phyloP scores from a whole-genome alignment of 108 stramenopile species.

The Conticribra weissflogii region DNA sequence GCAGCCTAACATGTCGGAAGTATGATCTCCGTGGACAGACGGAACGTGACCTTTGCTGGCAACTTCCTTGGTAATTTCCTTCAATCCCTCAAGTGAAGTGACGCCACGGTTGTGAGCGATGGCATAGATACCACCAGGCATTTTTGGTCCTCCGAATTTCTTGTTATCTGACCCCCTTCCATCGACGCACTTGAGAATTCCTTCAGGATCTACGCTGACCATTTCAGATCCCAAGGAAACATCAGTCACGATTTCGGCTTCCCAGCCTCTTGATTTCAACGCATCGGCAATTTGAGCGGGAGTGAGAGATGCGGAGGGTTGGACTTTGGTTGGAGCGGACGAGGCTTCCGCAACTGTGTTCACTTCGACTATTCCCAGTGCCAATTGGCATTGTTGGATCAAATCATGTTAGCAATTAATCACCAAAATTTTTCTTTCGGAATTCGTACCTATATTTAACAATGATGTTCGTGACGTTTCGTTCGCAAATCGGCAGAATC shows the following conservation, averaged over 20 bases:
- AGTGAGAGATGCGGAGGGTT: too few relatives aligned
- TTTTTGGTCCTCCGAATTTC: slow-evolving; percentile 19
- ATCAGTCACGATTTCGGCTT: slow-evolving; percentile 16
- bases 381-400: too few relatives aligned
- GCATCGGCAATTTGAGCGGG: slow-evolving; percentile 19
- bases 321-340: too few relatives aligned
- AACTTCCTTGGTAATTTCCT: slow-evolving; percentile 25
- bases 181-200: slow-evolving; percentile 33
- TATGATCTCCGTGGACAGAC: slow-evolving; percentile 34
- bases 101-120: slow-evolving; percentile 19
- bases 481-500: too few relatives aligned
- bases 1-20: too few relatives aligned
- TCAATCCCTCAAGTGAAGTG: slow-evolving; percentile 18
- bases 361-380: too few relatives aligned
- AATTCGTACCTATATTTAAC: too few relatives aligned
- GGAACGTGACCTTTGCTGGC: slow-evolving; percentile 10
- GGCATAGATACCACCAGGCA: slow-evolving; percentile 31
- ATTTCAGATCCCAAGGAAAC: not conserved
- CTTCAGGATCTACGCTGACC: slow-evolving; percentile 6
- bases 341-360: too few relatives aligned
- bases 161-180: slow-evolving; percentile 29
- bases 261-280: slow-evolving; percentile 30
- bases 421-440: too few relatives aligned
- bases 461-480: too few relatives aligned
- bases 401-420: too few relatives aligned